These are phyloP conservation scores for Fraxinus platypoda DNA, from an alignment of 305 asterid species.

Conservation along the genomic window DNA sequence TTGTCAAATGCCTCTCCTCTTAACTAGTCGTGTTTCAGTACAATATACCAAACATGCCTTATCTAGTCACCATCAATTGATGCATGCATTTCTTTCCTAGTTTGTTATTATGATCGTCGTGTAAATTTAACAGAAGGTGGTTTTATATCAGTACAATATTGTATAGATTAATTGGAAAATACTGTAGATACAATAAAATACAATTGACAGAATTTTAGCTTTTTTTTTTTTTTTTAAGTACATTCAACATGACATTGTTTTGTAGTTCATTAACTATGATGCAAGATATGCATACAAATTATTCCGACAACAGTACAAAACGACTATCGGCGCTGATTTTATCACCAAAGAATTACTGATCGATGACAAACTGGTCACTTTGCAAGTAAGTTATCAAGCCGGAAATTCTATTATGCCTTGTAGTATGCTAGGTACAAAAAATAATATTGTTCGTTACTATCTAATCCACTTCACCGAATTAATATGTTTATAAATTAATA, in stretches of 20 bases:
- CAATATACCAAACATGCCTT: background rate
- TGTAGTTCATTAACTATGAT: conserved; percentile 21
- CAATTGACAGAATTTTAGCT: too few relatives aligned
- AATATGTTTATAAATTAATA: background rate
- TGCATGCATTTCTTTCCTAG: background rate
- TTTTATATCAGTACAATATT: background rate
- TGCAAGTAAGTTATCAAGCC: conserved; percentile 44
- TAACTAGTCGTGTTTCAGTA: background rate
- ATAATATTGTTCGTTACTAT: background rate
- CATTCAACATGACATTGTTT: background rate
- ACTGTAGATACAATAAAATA: background rate
- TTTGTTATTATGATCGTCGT: background rate
- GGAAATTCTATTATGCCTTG: background rate
- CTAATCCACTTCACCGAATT: background rate
- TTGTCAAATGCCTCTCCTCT: background rate
- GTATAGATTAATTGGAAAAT: background rate
- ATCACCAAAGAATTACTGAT: conserved; percentile 57
- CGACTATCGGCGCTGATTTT: conserved; percentile 78
- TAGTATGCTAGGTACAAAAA: background rate
- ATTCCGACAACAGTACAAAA: conserved; percentile 48
- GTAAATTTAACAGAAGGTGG: background rate
- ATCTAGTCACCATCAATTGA: background rate
- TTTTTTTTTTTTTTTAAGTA: too few relatives aligned
- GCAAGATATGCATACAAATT: conserved; percentile 55
- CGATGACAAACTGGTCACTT: conserved; percentile 50